Evolutionary conservation across 2,329 filamentous ascomycete genomes (phyloP), one percentile per base, ranked within the genome.

Genomic region (Cephalotrichum gorgonifer): DNA sequence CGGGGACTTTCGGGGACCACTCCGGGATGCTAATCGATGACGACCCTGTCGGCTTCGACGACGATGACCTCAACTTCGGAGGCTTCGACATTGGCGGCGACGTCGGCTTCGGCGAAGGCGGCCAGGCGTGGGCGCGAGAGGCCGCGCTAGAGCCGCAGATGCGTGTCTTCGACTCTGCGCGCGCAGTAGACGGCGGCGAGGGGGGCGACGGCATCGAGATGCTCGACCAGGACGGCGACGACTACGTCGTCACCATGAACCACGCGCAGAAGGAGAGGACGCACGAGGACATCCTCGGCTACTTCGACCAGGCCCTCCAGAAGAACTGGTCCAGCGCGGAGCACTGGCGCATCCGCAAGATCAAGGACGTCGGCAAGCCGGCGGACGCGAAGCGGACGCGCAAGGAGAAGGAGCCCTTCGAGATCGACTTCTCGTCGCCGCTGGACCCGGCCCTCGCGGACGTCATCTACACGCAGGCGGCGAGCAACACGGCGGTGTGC

Each of bases 271-370:
- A 81, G 49, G 74, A 75, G 46, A 74, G 75, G 46, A 87, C 88
- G 58, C 89, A 96, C 61, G 88, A 97, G 57, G 91, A 95, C 58
- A 95, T 98, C 51, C 76, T 98, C n/a, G 86, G 87, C 60, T 98
- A 97, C 69, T 98, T 98, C 61, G 93, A 98, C 64, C 88, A 95
- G 60, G 90, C 91, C 2, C 70, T 97, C 41, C 88, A 93, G 62
- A 97, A 95, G 75, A 96, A 96, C 60, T 98, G 93, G 91, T 85
- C 86, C 6, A 94, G 89, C 44, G 91, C 93, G n/a, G 93, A 97
- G 64, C 93, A 98, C 66, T 98, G 93, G 93, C 85, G 91, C 56
- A 97, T 98, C 61, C 79, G 87, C 54, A 88, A 89, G 61, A 93
- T 98, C 65, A 97, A 97, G 60, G 81, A 84, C 54, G 69, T 75